Conservation (phyloP, 192 early-diverging fungal species). For the Coemansia sp. region DNA sequence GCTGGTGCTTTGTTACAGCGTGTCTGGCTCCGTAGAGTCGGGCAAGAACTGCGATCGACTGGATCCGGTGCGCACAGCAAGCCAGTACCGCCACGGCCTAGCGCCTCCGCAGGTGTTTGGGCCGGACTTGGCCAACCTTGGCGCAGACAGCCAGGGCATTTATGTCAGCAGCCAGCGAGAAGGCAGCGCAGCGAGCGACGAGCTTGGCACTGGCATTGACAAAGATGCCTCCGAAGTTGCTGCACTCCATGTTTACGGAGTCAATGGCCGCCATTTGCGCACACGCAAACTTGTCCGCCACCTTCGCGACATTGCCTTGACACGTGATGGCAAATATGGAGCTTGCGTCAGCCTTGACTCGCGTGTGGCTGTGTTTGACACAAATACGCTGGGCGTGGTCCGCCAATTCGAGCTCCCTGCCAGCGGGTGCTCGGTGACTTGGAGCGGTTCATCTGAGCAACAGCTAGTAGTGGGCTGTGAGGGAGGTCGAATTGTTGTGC, state of each 20-base stretch:
- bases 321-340: conserved; percentile 32
- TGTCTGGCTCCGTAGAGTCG: conserved; percentile 19
- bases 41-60: conserved; percentile 17
- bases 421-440: conserved; percentile 37
- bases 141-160: not conserved
- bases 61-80: conserved; percentile 22
- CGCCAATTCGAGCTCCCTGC: conserved; percentile 49
- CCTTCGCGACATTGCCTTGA: conserved; percentile 44
- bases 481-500: conserved; percentile 31
- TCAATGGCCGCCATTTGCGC: conserved; percentile 44
- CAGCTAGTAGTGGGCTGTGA: conserved; percentile 46
- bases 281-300: conserved; percentile 40
- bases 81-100: not conserved
- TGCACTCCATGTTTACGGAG: conserved; percentile 36
- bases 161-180: conserved; percentile 1
- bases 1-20: conserved; percentile 37
- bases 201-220: not conserved
- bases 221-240: conserved; percentile 24
- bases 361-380: conserved; percentile 42
- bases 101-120: not conserved
- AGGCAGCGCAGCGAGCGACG: not conserved
- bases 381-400: conserved; percentile 26
- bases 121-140: not conserved
- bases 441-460: conserved; percentile 37
- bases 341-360: conserved; percentile 40